Evolutionary conservation across 2,329 filamentous ascomycete species (phyloP), one percentile per base, ranked within the genome.

Genomic region (Domatiomyces catenatus): DNA sequence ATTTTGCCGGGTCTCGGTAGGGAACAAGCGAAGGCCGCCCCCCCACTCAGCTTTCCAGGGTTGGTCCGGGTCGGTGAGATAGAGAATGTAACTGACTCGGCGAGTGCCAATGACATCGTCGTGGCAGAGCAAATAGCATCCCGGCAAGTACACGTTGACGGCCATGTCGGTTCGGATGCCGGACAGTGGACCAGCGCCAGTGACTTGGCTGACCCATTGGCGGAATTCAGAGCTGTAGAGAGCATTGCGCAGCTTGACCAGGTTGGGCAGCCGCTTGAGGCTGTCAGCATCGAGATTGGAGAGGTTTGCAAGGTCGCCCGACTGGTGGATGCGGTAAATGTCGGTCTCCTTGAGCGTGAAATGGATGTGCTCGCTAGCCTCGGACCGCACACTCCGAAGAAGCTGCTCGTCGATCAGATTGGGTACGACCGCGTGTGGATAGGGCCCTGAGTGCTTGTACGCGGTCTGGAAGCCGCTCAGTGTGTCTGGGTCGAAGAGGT

Each of bases 281-380:
- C 89, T 88, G 6, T 82, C 81, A 64, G 93, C 83, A 55, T 94
- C 86, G 44, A 98, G 78, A 20, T 92, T 92, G 67, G 95, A 90
- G 52, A 98, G 80, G 69, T 98, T 98, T 46, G 92, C 92, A 32
- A 98, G 77, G 66, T 98, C 92, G 58, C 92, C 92, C 3, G 90
- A 96, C 72, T 98, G 92, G 75, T 95, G 89, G 64, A 98, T 96
- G 70, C 93, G 94, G 77, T 98, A 98, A 61, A 98, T 98, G 67
- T 98, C 92, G 46, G 92, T 98, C 69, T 98, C 92, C 68, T 98
- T 98, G 60, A 89, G 89, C 10, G 92, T 95, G 71, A 98, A 98
- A 59, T 86, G 82, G 59, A 98, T 85, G 64, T 94, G 89, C 59
- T 84, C 76, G 67, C 83, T 83, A 67, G 96, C 90, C 71, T 98